Percentiles rank a stretch among this genome's conserved stretches.
These are phyloP conservation scores for Ceratobasidium sp. DNA, from an alignment of 1,284 basidiomycete species.

Conservation along the genomic window DNA sequence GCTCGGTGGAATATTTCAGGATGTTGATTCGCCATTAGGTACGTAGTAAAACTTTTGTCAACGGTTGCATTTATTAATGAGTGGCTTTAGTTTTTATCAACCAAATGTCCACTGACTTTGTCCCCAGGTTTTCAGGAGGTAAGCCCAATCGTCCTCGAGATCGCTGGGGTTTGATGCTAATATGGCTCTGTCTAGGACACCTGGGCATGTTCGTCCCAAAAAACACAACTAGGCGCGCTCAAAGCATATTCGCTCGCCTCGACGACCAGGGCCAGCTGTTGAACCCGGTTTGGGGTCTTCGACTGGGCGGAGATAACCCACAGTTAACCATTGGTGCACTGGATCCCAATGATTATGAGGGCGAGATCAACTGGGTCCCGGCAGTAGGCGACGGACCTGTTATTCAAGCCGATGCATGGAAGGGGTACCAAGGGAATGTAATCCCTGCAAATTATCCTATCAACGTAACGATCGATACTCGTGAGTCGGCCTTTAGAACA, in stretches of 20 bases:
- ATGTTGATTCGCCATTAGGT: slow-evolving; percentile 16
- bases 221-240: neutral
- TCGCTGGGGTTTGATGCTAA: neutral
- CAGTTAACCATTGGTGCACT: slow-evolving; percentile 17
- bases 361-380: slow-evolving; percentile 27
- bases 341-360: slow-evolving; percentile 15
- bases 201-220: slow-evolving; percentile 11
- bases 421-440: neutral
- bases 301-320: neutral
- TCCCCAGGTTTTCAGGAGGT: slow-evolving; percentile 10
- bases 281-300: slow-evolving; percentile 22
- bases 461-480: neutral
- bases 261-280: slow-evolving; percentile 6
- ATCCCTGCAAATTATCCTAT: slow-evolving; percentile 12
- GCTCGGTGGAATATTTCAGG: slow-evolving; percentile 36
- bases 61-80: neutral
- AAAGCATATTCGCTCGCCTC: neutral
- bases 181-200: neutral
- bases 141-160: neutral
- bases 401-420: neutral
- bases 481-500: neutral
- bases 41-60: neutral
- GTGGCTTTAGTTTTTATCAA: slow-evolving; percentile 19
- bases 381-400: neutral
- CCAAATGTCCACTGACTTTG: slow-evolving; percentile 27